phyloP scores from a whole-genome alignment of 257 asterid species.

The Salvia splendens region DNA sequence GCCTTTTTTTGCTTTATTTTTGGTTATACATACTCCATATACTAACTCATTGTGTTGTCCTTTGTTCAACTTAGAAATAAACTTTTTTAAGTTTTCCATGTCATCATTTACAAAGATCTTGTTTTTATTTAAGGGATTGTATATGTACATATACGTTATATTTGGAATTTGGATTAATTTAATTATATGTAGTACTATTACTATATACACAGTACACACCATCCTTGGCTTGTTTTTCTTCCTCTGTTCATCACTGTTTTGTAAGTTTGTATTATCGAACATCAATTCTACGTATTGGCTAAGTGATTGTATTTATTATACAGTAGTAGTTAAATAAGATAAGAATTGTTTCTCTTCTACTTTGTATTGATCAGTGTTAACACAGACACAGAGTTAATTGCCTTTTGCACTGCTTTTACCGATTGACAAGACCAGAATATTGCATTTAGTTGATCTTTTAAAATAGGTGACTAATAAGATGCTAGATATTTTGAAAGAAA shows the following conservation, averaged over 20 bases:
- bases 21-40: background rate
- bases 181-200: background rate
- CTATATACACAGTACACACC: background rate
- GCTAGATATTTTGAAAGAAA: too few relatives aligned
- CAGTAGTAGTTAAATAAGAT: slow-evolving; percentile 19
- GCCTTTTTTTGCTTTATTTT: background rate
- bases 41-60: background rate
- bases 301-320: slow-evolving; percentile 3
- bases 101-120: slow-evolving; percentile 3
- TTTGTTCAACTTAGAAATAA: background rate
- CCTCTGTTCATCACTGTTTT: background rate
- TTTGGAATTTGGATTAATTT: background rate
- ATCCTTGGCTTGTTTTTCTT: slow-evolving; percentile 11
- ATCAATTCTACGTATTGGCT: background rate
- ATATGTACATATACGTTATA: background rate
- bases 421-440: too few relatives aligned
- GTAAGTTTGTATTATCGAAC: background rate
- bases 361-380: background rate
- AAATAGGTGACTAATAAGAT: too few relatives aligned
- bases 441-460: too few relatives aligned
- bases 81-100: background rate
- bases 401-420: too few relatives aligned
- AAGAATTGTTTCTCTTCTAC: background rate
- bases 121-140: background rate
- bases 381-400: too few relatives aligned